These are phyloP conservation scores for Adansonia rubrostipa DNA, from an alignment of 441 rosid species.

Conservation along the genomic window DNA sequence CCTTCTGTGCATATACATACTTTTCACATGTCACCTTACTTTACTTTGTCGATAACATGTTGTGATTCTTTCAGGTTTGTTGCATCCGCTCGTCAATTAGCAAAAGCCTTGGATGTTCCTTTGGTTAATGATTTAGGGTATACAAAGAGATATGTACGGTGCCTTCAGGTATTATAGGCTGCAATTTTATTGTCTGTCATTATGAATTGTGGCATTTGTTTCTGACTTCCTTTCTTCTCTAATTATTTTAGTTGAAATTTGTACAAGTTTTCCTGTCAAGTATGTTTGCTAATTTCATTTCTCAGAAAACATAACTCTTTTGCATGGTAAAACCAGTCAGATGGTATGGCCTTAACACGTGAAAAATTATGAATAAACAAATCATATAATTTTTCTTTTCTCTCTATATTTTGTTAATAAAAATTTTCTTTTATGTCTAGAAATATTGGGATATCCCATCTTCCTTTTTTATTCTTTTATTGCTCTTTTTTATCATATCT, in stretches of 20 bases:
- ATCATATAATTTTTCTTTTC: background rate
- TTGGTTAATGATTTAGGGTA: slow-evolving; percentile 98
- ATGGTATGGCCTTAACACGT: background rate
- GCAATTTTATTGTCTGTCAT: background rate
- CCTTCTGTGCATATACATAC: background rate
- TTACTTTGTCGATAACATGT: background rate
- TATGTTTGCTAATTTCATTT: slow-evolving; percentile 3
- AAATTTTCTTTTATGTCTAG: slow-evolving; percentile 5
- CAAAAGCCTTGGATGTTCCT: slow-evolving; percentile 96
- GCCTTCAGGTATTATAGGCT: slow-evolving; percentile 74
- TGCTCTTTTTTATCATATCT: background rate
- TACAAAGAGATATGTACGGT: slow-evolving; percentile 95
- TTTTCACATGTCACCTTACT: slow-evolving; percentile 1
- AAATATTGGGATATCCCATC: background rate
- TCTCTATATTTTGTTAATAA: background rate
- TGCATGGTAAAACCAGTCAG: background rate
- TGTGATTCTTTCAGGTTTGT: slow-evolving; percentile 68
- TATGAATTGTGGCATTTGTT: background rate
- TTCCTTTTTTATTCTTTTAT: background rate
- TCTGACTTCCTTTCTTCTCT: background rate
- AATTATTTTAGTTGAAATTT: slow-evolving; percentile 8
- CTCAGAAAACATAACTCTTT: too few relatives aligned
- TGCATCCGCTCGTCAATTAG: slow-evolving; percentile 95
- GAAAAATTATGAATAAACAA: background rate
- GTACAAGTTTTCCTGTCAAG: background rate